phyloP scores from a whole-genome alignment of 139 green algal genomes.

The Diplosphaera chodatii region DNA sequence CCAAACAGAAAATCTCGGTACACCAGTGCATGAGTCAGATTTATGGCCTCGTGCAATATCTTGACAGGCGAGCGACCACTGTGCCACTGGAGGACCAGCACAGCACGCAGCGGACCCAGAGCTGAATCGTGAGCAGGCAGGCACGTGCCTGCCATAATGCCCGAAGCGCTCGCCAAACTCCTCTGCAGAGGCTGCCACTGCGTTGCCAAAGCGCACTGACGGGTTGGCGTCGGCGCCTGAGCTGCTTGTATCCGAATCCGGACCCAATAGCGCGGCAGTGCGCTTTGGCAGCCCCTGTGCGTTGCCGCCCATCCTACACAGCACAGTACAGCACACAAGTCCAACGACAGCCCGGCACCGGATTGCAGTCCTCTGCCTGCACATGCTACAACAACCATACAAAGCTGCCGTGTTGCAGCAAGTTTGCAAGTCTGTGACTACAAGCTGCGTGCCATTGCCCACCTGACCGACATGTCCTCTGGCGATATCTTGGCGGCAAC shows the following conservation, averaged over 20 bases:
- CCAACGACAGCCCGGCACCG: not conserved
- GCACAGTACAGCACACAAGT: not conserved
- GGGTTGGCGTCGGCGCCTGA: constrained; percentile 2
- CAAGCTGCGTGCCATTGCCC: too few species aligned
- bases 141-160: constrained; percentile 17
- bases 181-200: constrained; percentile 1
- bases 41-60: too few species aligned
- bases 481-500: not conserved
- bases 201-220: constrained; percentile 18
- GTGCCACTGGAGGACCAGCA: too few species aligned
- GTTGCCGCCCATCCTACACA: not conserved
- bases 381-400: too few species aligned
- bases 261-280: not conserved
- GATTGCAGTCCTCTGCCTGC: too few species aligned
- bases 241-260: not conserved
- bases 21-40: too few species aligned
- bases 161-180: constrained; percentile 29
- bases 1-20: too few species aligned
- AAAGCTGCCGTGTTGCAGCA: not conserved
- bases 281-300: not conserved
- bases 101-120: too few species aligned
- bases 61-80: too few species aligned
- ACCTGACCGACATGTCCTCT: not conserved
- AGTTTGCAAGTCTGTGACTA: not conserved
- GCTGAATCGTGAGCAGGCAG: too few species aligned